A percentile compares a stretch with the other conserved stretches of the same genome.
Conservation (phyloP, 352 stramenopile species). For the Pythium plurisporium region DNA sequence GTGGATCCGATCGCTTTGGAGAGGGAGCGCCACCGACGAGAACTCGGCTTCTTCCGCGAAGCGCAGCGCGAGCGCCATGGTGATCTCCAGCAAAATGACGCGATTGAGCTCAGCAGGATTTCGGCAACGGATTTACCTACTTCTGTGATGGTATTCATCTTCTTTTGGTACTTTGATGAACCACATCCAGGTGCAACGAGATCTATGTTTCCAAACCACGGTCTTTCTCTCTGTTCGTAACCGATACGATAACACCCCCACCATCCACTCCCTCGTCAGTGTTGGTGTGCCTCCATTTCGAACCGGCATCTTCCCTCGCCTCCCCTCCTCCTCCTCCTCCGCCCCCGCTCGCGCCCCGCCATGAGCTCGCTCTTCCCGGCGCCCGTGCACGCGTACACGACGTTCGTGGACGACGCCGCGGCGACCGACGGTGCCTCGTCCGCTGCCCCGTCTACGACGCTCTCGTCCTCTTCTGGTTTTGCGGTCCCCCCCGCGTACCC, state of each 20-base stretch:
- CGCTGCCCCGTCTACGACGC: not conserved
- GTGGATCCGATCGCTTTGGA: not conserved
- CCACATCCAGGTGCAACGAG: too few relatives aligned
- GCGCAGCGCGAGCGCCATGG: conserved; percentile 28
- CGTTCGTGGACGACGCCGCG: conserved; percentile 37
- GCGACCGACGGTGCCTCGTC: not conserved
- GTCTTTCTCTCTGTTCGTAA: not conserved
- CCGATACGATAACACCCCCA: not conserved
- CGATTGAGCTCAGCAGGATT: too few relatives aligned
- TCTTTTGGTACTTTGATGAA: not conserved
- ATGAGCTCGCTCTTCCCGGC: conserved; percentile 78
- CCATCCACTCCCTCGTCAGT: conserved; percentile 13
- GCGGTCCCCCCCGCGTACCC: conserved; percentile 49
- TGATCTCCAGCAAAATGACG: not conserved
- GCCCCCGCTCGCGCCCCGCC: too few relatives aligned
- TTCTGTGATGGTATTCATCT: not conserved
- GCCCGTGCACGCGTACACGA: conserved; percentile 70
- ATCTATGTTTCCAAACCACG: not conserved
- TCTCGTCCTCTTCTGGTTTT: not conserved
- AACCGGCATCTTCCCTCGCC: not conserved
- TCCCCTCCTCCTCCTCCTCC: too few relatives aligned
- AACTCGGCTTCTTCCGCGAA: conserved; percentile 32
- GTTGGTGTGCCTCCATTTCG: not conserved
- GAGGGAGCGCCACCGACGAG: conserved; percentile 9
- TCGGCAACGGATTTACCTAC: not conserved